Evolutionary conservation across 805 yeast species (phyloP), one percentile per base, ranked within the genome.

Genomic region (Wickerhamomyces canadensis): DNA sequence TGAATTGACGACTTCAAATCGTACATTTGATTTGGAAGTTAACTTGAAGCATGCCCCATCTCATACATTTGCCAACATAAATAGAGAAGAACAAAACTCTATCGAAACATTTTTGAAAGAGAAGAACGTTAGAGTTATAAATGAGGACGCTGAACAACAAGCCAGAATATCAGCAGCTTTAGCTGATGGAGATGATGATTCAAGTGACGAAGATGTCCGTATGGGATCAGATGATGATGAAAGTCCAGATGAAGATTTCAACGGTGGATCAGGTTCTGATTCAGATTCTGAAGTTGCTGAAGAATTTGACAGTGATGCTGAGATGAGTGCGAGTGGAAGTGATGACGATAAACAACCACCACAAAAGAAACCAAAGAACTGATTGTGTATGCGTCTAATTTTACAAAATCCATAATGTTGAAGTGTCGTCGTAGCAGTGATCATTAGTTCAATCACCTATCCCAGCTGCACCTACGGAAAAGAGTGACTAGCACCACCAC

Each of bases 11-110:
- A 71, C 86, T 1, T 65, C 80, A 3, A 82, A 94, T 22, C 78
- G 96, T 56, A 93, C 98, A 0, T 93, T 93, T 61, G 99, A 93
- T 62, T 66, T 93, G 65, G 93, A 91, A 48, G 76, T 93, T 36
- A 70, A 70, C 21, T 65, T 89, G 40, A 74, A 81, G 45, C 74
- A 77, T 28, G 79, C 82, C 29, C 68, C 77, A 35, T 69, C 85
- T 13, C 93, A 89, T 48, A 78, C 79, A 28, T 91, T 93, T 61
- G 94, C 95, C 46, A 86, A 85, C 54, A 84, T 93, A 48, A 81
- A 81, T 44, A 78, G 87, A 58, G 96, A 86, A 45, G 98, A 93
- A 56, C 98, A 89, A 60, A 77, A 74, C 35, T 64, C 76, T 3
- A 68, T 93, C 42, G 95, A 91, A 57, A 70, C 69, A 31, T 93